Percentiles rank a stretch among this genome's conserved stretches.
phyloP scores from a whole-genome alignment of 202 grass and related monocot species.

The Setaria viridis region DNA sequence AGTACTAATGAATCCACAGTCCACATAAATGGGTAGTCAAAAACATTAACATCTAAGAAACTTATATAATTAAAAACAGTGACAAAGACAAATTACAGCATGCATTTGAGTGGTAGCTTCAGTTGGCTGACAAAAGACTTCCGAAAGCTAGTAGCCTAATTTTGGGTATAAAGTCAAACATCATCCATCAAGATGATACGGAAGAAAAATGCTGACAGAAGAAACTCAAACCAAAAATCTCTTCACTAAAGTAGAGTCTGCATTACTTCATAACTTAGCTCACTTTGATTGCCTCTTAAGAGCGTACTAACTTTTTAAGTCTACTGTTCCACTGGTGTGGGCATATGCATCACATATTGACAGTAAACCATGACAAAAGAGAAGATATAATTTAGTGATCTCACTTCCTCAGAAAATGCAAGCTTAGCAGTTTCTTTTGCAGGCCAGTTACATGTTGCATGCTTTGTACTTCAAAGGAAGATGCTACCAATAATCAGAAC shows the following conservation, averaged over 20 bases:
- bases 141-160: constrained; percentile 22
- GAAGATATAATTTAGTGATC: constrained; percentile 1
- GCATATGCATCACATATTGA: neutral
- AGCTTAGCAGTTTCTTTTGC: neutral
- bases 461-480: constrained; percentile 9
- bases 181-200: constrained; percentile 23
- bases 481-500: neutral
- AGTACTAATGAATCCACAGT: neutral
- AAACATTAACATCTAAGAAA: constrained; percentile 1
- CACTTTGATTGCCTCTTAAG: neutral
- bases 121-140: constrained; percentile 14
- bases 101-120: constrained; percentile 23
- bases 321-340: neutral
- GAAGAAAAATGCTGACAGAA: neutral
- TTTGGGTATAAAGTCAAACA: constrained; percentile 15
- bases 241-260: constrained; percentile 4
- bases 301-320: neutral
- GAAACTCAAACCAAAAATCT: neutral
- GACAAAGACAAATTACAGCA: constrained; percentile 9
- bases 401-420: neutral
- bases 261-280: neutral
- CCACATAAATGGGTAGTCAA: neutral
- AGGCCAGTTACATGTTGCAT: constrained; percentile 11
- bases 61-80: constrained; percentile 30
- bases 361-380: neutral